Evolutionary conservation across 1,284 basidiomycete genomes (phyloP).

Genomic region (Veloporphyrellus conicus): DNA sequence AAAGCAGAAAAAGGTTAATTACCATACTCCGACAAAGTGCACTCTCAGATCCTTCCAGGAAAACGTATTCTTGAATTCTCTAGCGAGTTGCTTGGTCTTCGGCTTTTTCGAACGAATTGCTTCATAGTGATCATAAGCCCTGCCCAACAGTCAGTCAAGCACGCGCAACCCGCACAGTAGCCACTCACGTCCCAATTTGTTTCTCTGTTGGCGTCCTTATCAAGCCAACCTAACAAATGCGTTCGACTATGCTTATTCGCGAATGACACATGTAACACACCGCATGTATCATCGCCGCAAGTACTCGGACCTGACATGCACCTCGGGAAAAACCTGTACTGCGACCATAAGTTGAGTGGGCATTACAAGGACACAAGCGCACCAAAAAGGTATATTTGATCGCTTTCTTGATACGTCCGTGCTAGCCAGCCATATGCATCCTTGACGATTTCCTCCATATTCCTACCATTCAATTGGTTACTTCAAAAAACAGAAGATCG

Average conservation of each 20-base stretch:
- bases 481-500: no score
- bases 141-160: background rate
- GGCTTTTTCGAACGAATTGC: conserved; percentile 6
- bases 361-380: background rate
- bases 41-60: conserved; percentile 19
- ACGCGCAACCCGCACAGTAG: no score
- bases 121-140: conserved; percentile 24
- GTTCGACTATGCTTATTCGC: no score
- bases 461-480: no score
- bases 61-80: conserved; percentile 21
- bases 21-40: conserved; percentile 36
- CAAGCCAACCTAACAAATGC: conserved; percentile 30
- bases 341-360: background rate
- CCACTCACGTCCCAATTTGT: conserved; percentile 18
- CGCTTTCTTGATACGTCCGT: conserved; percentile 35
- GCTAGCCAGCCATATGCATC: conserved; percentile 41
- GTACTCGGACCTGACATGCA: conserved; percentile 34
- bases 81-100: conserved; percentile 13
- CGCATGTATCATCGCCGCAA: conserved; percentile 32
- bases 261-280: no score
- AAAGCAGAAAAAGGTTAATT: background rate
- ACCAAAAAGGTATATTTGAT: conserved; percentile 44
- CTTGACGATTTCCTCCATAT: conserved; percentile 33
- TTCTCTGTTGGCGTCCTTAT: conserved; percentile 26
- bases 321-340: conserved; percentile 33